Conservation (phyloP, 2,329 filamentous ascomycete genomes). For the Domatiomyces globalis region DNA sequence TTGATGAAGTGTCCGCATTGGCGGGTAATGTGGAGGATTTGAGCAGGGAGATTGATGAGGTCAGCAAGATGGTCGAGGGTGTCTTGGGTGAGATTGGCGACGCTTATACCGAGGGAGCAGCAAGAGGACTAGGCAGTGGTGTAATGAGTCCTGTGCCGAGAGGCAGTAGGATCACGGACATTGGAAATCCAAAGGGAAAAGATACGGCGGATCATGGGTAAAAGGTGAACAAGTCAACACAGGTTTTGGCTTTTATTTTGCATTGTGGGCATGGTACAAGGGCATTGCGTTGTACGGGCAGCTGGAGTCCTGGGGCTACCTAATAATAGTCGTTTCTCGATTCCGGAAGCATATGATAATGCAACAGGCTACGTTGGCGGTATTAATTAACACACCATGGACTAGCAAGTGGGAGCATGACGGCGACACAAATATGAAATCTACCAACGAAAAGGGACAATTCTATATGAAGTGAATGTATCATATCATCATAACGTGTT, state of each 20-base stretch:
- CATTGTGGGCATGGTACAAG: background rate
- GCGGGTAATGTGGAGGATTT: constrained; percentile 71
- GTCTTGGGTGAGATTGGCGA: constrained; percentile 45
- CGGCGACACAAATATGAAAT: background rate
- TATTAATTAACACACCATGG: background rate
- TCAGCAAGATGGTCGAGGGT: constrained; percentile 50
- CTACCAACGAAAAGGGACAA: background rate
- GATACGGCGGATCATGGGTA: background rate
- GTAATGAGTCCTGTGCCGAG: constrained; percentile 10
- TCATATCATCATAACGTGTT: background rate
- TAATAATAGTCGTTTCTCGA: no score
- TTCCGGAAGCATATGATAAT: no score
- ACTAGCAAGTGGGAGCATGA: background rate
- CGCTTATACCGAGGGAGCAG: constrained; percentile 27
- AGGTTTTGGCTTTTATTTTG: background rate
- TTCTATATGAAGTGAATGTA: background rate
- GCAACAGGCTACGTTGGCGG: no score
- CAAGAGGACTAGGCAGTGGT: constrained; percentile 9
- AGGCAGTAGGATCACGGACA: background rate
- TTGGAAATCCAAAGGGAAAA: background rate
- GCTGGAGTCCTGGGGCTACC: no score
- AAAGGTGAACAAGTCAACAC: background rate
- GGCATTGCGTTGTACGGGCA: no score
- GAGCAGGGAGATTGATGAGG: constrained; percentile 57
- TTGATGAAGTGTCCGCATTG: constrained; percentile 73